Base-by-base conservation (phyloP, 2,329 filamentous ascomycete genomes). In the Tolypocladium paradoxum region DNA sequence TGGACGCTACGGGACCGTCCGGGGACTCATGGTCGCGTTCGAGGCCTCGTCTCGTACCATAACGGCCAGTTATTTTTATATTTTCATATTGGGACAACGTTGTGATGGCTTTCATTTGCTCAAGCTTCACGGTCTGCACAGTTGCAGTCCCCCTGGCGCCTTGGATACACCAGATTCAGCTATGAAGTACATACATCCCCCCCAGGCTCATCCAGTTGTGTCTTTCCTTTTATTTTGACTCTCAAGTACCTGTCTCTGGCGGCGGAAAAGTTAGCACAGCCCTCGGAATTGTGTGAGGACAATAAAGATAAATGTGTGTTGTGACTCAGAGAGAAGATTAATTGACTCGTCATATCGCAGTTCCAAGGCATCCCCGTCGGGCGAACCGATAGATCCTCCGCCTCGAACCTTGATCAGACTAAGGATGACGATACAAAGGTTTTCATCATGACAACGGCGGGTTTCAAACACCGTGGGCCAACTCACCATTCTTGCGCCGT, bases 401-500 rank as follows among this genome's bases (percentile, higher is more conserved):
- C 57, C 62, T 58, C 57, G 57, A 61, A 58, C 58, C 59, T 57
- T 56, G 65, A 70, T 95, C 84, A 80, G 90, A 77, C 88, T 95
- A 95, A 95, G 90, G 90, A 95, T 95, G 90, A 95, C 88, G 87
- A 90, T 91, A 90, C 78, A 73, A 79, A 73, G 70, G 69, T 76
- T 90, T 83, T 93, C 90, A 92, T 95, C 90, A 92, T 86, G 55
- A 53, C 51, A 54, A 49, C 49, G 27, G 22, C 36, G 22, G 11
- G 31, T 4, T 4, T 4, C 22, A 36, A 37, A 6, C 20, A 70
- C 55, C 29, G 65, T 58, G 67, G 66, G 24, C 68, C 62, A 37
- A 56, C 55, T 49, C 16, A 49, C 48, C 31, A 47, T 47, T 33
- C 8, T 9, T 11, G 27, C 11, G 20, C 33, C 43, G 27, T 27